Conservation (phyloP, 2,329 filamentous ascomycete genomes). For the Septoria linicola region DNA sequence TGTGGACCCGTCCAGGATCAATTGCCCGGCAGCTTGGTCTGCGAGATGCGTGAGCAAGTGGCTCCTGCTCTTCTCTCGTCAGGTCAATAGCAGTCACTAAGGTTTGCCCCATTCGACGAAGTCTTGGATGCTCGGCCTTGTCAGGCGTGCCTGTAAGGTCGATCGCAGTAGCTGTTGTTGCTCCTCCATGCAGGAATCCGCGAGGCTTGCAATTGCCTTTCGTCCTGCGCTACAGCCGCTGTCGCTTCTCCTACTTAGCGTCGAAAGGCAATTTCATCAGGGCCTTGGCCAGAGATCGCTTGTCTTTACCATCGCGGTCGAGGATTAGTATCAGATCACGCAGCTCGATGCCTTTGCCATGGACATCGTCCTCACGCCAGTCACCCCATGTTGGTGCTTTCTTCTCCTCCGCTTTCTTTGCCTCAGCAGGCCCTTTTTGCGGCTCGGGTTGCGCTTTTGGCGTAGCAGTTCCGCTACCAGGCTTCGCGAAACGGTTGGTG, state of each 20-base stretch:
- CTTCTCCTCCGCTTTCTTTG: constrained; percentile 22
- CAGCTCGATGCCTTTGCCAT: constrained; percentile 76
- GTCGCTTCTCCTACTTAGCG: neutral
- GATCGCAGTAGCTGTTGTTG: no score
- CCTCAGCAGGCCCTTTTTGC: constrained; percentile 15
- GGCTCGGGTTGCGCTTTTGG: constrained; percentile 25
- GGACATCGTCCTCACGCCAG: constrained; percentile 68
- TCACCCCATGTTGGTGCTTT: constrained; percentile 39
- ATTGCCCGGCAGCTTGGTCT: no score
- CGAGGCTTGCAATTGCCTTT: no score
- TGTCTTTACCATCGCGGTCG: constrained; percentile 72
- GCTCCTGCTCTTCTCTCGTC: no score
- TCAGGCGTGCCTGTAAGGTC: no score
- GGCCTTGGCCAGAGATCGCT: constrained; percentile 60
- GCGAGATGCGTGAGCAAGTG: no score
- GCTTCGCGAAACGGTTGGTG: constrained; percentile 44
- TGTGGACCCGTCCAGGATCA: no score
- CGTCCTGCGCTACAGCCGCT: neutral
- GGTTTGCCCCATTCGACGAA: no score
- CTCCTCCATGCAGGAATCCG: no score
- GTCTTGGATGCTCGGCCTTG: no score
- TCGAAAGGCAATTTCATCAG: constrained; percentile 24
- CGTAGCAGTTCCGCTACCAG: constrained; percentile 31
- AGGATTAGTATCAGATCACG: constrained; percentile 78
- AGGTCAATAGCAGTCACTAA: no score